Percentiles rank a stretch among this genome's conserved stretches.
Conservation (phyloP, 1,284 basidiomycete species). For the Butyriboletus appendiculatus region DNA sequence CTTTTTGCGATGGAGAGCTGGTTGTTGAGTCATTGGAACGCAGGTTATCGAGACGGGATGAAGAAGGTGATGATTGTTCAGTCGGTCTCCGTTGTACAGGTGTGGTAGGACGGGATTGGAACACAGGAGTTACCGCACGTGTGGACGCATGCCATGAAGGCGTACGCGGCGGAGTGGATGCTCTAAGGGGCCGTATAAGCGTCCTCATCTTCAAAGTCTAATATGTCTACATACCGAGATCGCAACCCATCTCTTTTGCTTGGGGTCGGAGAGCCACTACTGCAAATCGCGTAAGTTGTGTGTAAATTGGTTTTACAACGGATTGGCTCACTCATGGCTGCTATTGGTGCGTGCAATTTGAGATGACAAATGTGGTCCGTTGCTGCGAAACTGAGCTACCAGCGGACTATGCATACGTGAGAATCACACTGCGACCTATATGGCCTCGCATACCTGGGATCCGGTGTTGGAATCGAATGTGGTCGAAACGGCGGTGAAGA, state of each 20-base stretch:
- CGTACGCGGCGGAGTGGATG: conserved; percentile 21
- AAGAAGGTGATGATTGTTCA: background rate
- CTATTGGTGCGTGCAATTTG: conserved; percentile 1
- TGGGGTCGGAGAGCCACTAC: conserved; percentile 1
- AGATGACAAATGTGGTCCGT: conserved; percentile 1
- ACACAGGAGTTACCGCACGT: conserved; percentile 17
- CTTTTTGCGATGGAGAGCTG: conserved; percentile 5
- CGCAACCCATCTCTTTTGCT: conserved; percentile 4
- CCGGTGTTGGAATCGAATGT: conserved; percentile 54
- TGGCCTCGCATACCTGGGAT: conserved; percentile 40
- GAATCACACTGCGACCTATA: background rate
- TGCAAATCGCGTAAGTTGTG: conserved; percentile 9
- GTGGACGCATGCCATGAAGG: conserved; percentile 17
- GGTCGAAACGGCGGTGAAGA: conserved; percentile 25
- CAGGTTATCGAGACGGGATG: conserved; percentile 19
- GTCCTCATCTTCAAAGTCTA: background rate
- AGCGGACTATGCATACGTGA: conserved; percentile 25
- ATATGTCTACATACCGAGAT: conserved; percentile 17
- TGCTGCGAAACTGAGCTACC: conserved; percentile 17
- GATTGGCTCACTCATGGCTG: conserved; percentile 15
- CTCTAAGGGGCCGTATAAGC: conserved; percentile 6
- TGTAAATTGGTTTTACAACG: background rate
- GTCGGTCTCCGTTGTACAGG: conserved; percentile 7
- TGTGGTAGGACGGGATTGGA: conserved; percentile 15
- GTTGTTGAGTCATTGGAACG: background rate